A percentile compares a stretch with the other conserved stretches of the same genome.
phyloP scores from a whole-genome alignment of 306 rosid genomes.

The Vigna radiata region DNA sequence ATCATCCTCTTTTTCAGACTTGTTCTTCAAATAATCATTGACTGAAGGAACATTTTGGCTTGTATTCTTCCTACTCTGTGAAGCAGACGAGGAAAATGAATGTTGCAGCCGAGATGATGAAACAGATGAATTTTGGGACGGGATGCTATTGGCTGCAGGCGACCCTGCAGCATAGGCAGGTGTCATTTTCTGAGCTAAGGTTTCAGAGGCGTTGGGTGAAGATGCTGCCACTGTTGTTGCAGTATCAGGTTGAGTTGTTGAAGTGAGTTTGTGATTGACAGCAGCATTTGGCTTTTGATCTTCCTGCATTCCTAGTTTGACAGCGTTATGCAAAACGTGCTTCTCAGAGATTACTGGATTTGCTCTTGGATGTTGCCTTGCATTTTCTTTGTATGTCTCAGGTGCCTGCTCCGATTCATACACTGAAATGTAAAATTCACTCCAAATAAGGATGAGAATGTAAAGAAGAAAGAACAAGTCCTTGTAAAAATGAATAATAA shows the following conservation, averaged over 20 bases:
- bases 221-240: background rate
- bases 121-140: constrained; percentile 34
- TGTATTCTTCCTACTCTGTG: constrained; percentile 19
- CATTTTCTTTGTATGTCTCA: constrained; percentile 68
- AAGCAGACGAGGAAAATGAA: background rate
- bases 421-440: constrained; percentile 57
- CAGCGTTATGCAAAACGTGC: constrained; percentile 49
- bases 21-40: constrained; percentile 60
- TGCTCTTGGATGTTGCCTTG: constrained; percentile 76
- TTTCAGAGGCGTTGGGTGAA: constrained; percentile 40
- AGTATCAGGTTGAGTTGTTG: constrained; percentile 14
- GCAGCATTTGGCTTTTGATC: constrained; percentile 25
- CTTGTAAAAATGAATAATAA: background rate
- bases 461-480: background rate
- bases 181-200: constrained; percentile 47
- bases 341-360: constrained; percentile 70
- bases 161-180: constrained; percentile 49
- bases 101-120: constrained; percentile 2
- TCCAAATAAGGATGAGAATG: background rate
- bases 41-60: constrained; percentile 55
- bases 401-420: constrained; percentile 91
- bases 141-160: constrained; percentile 31
- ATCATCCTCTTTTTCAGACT: background rate
- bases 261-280: constrained; percentile 21
- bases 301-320: constrained; percentile 33